Evolutionary conservation across 2,329 filamentous ascomycete genomes (phyloP).

Genomic region (Xylaria multiplex): DNA sequence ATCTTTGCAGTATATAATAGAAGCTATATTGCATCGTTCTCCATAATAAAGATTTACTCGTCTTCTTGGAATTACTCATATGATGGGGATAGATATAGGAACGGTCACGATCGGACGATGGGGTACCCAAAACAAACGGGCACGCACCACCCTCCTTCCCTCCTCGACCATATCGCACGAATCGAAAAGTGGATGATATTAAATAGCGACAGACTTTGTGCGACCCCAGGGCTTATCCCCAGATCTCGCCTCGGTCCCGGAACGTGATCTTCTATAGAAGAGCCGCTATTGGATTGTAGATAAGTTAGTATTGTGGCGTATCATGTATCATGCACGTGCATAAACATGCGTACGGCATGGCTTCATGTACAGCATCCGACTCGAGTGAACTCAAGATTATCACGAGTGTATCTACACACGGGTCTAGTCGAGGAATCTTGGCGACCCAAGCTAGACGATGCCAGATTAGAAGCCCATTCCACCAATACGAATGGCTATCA

Average conservation of each 20-base stretch:
- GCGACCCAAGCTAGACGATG: neutral
- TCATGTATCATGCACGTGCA: constrained; percentile 16
- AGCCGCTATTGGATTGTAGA: constrained; percentile 14
- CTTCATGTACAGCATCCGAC: constrained; percentile 3
- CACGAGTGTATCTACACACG: constrained; percentile 1
- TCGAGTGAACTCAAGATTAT: neutral
- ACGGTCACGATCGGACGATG: neutral
- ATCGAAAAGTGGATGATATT: neutral
- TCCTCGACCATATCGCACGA: constrained; percentile 11
- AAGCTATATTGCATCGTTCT: constrained; percentile 9
- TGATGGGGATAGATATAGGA: neutral
- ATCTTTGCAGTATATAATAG: constrained; percentile 14
- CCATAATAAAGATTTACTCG: neutral
- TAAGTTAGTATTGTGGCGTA: constrained; percentile 24
- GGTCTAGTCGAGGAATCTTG: neutral
- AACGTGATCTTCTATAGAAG: constrained; percentile 1
- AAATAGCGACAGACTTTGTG: constrained; percentile 2
- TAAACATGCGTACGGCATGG: constrained; percentile 11
- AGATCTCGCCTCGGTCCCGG: constrained; percentile 30
- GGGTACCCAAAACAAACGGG: constrained; percentile 1
- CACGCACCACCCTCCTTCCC: constrained; percentile 15
- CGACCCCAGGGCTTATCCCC: constrained; percentile 16
- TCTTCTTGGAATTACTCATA: neutral
- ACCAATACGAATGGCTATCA: constrained; percentile 1
- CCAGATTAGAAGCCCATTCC: neutral